Percentiles rank a stretch among this genome's conserved stretches.
Evolutionary conservation across 441 rosid genomes (phyloP).

Genomic region (Eruca vesicaria): DNA sequence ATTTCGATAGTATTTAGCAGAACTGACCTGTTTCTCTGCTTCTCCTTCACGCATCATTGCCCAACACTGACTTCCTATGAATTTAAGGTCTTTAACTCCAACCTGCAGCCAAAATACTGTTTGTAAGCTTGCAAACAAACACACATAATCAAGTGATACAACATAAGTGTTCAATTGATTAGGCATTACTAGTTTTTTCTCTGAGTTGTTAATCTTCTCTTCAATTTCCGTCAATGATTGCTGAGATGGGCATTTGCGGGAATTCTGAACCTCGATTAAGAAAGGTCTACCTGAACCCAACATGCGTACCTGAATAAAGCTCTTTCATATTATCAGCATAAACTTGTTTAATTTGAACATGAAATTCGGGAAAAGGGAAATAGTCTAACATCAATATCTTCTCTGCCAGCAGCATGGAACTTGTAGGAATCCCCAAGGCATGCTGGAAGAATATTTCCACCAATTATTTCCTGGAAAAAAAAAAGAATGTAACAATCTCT

Average conservation of each 20-base stretch:
- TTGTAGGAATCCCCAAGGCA: conserved; percentile 82
- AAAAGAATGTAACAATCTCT: conserved; percentile 1
- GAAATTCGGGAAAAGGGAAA: conserved; percentile 3
- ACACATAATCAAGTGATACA: background rate
- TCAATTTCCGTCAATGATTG: conserved; percentile 58
- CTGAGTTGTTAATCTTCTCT: conserved; percentile 60
- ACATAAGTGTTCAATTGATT: background rate
- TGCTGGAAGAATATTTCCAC: conserved; percentile 70
- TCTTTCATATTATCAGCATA: conserved; percentile 30
- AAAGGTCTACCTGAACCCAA: conserved; percentile 98
- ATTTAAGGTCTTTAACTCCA: conserved; percentile 64
- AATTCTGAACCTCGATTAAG: conserved; percentile 86
- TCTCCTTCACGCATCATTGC: conserved; percentile 95
- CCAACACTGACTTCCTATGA: conserved; percentile 73
- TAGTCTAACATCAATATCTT: conserved; percentile 83
- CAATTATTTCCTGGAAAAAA: conserved; percentile 67
- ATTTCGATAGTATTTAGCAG: conserved; percentile 1
- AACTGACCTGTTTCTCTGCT: conserved; percentile 82
- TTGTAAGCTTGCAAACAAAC: conserved; percentile 17
- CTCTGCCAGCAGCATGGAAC: conserved; percentile 99
- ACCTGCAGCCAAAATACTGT: conserved; percentile 50
- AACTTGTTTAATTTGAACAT: conserved; percentile 8
- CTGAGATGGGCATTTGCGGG: conserved; percentile 75
- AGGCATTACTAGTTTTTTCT: conserved; percentile 60
- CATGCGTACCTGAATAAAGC: conserved; percentile 82